These are phyloP conservation scores for Gastrolobium bilobum DNA, from an alignment of 306 rosid species.

Conservation along the genomic window DNA sequence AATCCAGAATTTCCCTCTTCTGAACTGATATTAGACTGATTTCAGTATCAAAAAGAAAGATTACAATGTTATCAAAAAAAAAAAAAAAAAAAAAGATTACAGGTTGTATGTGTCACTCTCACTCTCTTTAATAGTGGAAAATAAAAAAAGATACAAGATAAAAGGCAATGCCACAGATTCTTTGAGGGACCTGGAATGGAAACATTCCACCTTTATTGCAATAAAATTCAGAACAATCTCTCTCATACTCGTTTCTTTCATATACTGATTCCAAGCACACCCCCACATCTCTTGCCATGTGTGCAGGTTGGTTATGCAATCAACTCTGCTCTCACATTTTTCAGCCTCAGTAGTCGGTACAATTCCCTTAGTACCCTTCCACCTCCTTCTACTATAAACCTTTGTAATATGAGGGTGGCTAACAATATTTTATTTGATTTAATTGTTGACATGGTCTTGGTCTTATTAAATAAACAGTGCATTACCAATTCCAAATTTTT, in stretches of 20 bases:
- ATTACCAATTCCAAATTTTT: slow-evolving; percentile 73
- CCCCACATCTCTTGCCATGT: not conserved
- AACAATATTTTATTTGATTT: not conserved
- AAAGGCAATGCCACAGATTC: not conserved
- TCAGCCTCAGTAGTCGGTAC: not conserved
- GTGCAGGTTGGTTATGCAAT: too few species aligned
- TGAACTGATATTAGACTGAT: not conserved
- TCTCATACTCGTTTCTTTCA: not conserved
- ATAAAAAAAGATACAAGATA: not conserved
- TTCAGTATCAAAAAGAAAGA: not conserved
- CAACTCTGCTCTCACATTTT: not conserved
- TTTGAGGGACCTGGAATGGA: not conserved
- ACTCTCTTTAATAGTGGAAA: not conserved
- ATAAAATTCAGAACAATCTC: not conserved
- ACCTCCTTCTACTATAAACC: not conserved
- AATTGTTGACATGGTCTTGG: slow-evolving; percentile 3
- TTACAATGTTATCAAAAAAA: too few species aligned
- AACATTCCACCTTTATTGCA: not conserved
- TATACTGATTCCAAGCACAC: not conserved
- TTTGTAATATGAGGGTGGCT: not conserved
- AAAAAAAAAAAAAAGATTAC: not conserved
- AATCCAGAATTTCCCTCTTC: slow-evolving; percentile 1
- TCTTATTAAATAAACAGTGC: not conserved
- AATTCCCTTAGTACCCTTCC: not conserved
- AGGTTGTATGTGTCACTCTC: not conserved